phyloP scores from a whole-genome alignment of 2,329 filamentous ascomycete genomes.

The Fusarium camptoceras region DNA sequence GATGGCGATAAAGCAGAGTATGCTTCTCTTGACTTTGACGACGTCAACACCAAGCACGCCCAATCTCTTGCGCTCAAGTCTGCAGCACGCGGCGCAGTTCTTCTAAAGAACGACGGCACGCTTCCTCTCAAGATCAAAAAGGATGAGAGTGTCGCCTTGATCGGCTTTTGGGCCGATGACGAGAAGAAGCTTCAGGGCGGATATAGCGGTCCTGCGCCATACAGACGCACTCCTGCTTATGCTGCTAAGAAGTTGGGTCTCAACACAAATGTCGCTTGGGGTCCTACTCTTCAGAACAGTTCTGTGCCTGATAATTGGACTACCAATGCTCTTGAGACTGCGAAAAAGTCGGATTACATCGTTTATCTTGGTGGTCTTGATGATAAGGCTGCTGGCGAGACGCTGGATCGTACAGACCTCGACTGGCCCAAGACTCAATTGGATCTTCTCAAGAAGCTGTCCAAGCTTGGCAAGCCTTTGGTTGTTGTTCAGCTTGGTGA shows the following conservation, averaged over 20 bases:
- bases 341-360: conserved; percentile 7
- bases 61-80: not conserved
- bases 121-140: not conserved
- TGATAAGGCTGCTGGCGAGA: conserved; percentile 7
- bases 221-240: not conserved
- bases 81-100: conserved; percentile 1
- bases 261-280: not conserved
- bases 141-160: not conserved
- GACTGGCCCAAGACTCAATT: conserved; percentile 11
- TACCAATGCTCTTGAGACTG: not conserved
- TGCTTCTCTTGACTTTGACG: not conserved
- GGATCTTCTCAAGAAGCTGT: not conserved
- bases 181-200: not conserved
- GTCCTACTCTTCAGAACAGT: not conserved
- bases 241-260: conserved; percentile 4
- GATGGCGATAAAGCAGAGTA: conserved; percentile 8
- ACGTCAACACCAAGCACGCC: conserved; percentile 1
- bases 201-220: not conserved
- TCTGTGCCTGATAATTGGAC: conserved; percentile 2
- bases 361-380: conserved; percentile 13
- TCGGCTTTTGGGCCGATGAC: conserved; percentile 9
- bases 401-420: not conserved
- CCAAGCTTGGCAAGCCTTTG: conserved; percentile 1
- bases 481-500: conserved; percentile 6
- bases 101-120: not conserved